Base-by-base conservation (phyloP, 2,329 filamentous ascomycete genomes). In the Chaetomium sp. region DNA sequence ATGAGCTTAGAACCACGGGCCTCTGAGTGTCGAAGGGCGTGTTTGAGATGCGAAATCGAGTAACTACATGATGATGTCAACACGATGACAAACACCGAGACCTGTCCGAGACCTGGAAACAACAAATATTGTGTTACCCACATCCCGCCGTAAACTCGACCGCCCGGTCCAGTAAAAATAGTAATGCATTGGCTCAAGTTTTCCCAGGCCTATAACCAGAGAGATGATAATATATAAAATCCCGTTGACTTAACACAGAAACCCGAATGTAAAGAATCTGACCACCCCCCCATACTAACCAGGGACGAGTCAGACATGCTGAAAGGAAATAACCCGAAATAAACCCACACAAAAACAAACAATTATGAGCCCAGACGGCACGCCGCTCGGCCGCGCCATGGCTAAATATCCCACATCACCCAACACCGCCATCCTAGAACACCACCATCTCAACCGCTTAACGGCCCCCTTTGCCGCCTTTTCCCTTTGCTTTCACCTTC, bases 401-500 rank as follows among this genome's bases (percentile, higher is more conserved):
- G 51, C 27, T 29, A 33, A 27, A 25, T 62, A 33, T 49, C 29
- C 51, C 59, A 50, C 21, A 49, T 27, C 27, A 8, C 58, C 47
- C 35, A 61, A 50, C 38, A 56, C 27, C 60, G n/a, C 3, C 21
- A 29, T 49, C 13, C 21, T 9, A 21, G 23, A 49, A 19, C 50
- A 31, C 57, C 54, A n/a, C 27, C 49, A 33, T 12, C 23, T 23
- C 38, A 42, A n/a, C 38, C 38, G 45, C 47, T 35, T 53, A 60
- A n/a, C 54, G 35, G 4, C 54, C 62, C 16, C 54, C 51, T 12
- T 60, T 51, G 35, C 45, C 60, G n/a, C n/a, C n/a, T n/a, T 51
- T 63, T 25, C 6, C 53, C 57, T 66, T 63, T 16, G 65, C 68
- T 57, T 69, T 73, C n/a, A 21, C 61, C 56, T 72, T 72, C 35